A percentile compares a stretch with the other conserved stretches of the same genome.
phyloP scores from a whole-genome alignment of 2,329 filamentous ascomycete species.

The Aspergillus alliaceus region DNA sequence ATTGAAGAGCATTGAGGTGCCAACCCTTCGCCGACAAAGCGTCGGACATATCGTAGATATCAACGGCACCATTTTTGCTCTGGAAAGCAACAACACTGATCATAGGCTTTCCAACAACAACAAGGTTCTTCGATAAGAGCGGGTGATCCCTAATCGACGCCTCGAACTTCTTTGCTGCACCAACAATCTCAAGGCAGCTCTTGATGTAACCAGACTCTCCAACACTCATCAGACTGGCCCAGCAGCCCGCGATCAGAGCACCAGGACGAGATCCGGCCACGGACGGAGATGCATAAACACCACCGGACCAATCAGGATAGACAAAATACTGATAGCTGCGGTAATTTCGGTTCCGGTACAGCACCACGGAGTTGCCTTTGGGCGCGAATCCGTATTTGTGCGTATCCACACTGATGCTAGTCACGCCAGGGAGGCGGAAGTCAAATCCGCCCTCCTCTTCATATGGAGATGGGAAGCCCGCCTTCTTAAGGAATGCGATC shows the following conservation, averaged over 20 bases:
- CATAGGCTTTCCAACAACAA: constrained; percentile 78
- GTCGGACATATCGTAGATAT: constrained; percentile 94
- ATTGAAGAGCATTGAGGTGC: constrained; percentile 94
- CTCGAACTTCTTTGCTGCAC: constrained; percentile 78
- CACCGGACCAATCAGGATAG: constrained; percentile 89
- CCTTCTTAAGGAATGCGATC: constrained; percentile 84
- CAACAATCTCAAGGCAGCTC: constrained; percentile 84
- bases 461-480: constrained; percentile 68
- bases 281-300: constrained; percentile 90
- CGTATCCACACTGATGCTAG: constrained; percentile 92
- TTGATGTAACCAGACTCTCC: constrained; percentile 87
- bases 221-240: constrained; percentile 85
- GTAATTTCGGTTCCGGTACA: constrained; percentile 79
- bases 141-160: constrained; percentile 70
- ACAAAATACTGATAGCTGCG: constrained; percentile 96
- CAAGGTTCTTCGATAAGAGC: constrained; percentile 68
- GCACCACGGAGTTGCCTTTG: constrained; percentile 90
- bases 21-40: constrained; percentile 81
- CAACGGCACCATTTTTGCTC: constrained; percentile 66
- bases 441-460: constrained; percentile 80
- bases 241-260: constrained; percentile 92
- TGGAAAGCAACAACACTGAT: constrained; percentile 89
- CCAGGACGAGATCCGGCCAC: constrained; percentile 91
- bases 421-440: constrained; percentile 91
- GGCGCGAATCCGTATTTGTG: constrained; percentile 99